Conservation (phyloP, 352 stramenopile species). For the Globisporangium paddicum region DNA sequence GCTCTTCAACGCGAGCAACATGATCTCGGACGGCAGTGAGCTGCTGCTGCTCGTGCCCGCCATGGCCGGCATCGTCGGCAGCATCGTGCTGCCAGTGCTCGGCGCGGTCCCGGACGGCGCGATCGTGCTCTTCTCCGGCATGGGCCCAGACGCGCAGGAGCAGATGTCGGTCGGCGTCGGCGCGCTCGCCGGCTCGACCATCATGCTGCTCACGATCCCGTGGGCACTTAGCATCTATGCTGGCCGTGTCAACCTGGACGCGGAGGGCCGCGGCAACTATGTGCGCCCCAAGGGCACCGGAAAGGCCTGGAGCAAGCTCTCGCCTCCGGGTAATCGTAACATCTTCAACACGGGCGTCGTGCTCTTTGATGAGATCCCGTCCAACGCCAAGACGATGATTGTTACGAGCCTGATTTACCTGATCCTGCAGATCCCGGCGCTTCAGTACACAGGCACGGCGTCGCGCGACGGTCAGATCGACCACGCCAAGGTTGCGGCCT, state of each 20-base stretch:
- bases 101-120: slow-evolving; percentile 96
- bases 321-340: slow-evolving; percentile 63
- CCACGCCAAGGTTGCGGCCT: slow-evolving; percentile 58
- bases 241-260: slow-evolving; percentile 94
- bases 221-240: slow-evolving; percentile 92
- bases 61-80: slow-evolving; percentile 95
- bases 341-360: slow-evolving; percentile 74
- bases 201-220: slow-evolving; percentile 99
- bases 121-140: slow-evolving; percentile 97
- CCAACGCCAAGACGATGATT: slow-evolving; percentile 90
- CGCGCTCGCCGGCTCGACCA: slow-evolving; percentile 97
- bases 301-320: slow-evolving; percentile 81
- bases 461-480: slow-evolving; percentile 62
- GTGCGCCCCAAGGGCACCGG: slow-evolving; percentile 62
- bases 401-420: slow-evolving; percentile 94
- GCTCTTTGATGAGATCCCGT: slow-evolving; percentile 83
- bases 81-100: slow-evolving; percentile 95
- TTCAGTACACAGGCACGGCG: slow-evolving; percentile 82
- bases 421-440: slow-evolving; percentile 92
- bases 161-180: slow-evolving; percentile 96
- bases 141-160: slow-evolving; percentile 92
- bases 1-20: slow-evolving; percentile 95
- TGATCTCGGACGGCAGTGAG: slow-evolving; percentile 98
- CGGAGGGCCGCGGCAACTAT: slow-evolving; percentile 83
- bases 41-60: slow-evolving; percentile 95